phyloP scores from a whole-genome alignment of 202 grass and related monocot genomes.

The Bolboschoenoplectus hybrid region DNA sequence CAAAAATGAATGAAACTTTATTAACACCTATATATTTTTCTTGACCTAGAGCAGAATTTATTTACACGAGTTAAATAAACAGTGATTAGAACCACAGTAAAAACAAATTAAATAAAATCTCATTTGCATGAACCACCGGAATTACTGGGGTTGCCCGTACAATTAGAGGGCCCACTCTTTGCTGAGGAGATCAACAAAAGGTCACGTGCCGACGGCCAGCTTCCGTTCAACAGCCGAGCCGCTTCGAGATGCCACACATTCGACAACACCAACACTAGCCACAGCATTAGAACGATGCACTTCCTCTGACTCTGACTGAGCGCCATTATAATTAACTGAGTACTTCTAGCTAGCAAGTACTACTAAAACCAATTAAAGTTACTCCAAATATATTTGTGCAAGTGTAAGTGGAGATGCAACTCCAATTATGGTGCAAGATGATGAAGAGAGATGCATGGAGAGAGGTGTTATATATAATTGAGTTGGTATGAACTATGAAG shows the following conservation, averaged over 20 bases:
- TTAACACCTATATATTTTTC: no score
- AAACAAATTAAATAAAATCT: no score
- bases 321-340: neutral
- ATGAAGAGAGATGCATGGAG: neutral
- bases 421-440: neutral
- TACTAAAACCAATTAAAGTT: neutral
- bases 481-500: neutral
- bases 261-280: constrained; percentile 24
- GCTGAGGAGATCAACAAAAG: neutral
- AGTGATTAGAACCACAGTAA: no score
- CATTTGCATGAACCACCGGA: neutral
- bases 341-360: neutral
- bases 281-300: constrained; percentile 17
- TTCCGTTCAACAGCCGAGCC: neutral
- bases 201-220: neutral
- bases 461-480: neutral
- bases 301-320: neutral
- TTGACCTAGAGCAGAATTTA: no score
- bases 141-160: neutral
- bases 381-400: neutral
- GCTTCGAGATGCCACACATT: constrained; percentile 20
- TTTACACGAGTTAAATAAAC: no score
- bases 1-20: no score
- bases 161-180: neutral
- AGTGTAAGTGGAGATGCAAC: no score